Evolutionary conservation across 768 basidiomycete genomes (phyloP), one percentile per base, ranked within the genome.

Genomic region (Tricholoma furcatifolium): DNA sequence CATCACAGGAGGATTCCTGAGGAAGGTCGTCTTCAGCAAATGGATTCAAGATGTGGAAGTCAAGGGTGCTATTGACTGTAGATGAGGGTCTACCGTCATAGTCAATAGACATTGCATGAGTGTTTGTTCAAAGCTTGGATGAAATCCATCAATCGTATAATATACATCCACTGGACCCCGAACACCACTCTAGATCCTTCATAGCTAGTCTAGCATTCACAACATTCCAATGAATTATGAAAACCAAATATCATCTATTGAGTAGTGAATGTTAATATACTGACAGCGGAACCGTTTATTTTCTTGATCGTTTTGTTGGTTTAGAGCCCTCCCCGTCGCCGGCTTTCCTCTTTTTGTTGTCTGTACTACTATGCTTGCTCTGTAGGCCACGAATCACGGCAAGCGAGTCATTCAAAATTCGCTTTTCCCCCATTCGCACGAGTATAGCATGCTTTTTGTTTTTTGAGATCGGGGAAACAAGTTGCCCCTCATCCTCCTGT

Each of bases 341-440:
- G 6, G 50, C 36, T 54, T 56, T 58, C 44, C 58, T 55, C 47
- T 59, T 64, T 36, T 57, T 54, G 27, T 43, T 56, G 21, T 21
- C 47, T 32, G 50, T 50, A 15, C 53, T 32, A 12, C 34, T 48
- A 21, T 43, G 49, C 21, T 49, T 47, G 17, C 23, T 42, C 20
- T 50, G 53, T 1, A 55, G 34, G 12, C 41, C 51, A 17, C 56
- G 47, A 23, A 72, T 30, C 44, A 63, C 66, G 14, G 58, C 50
- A 27, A 70, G 47, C n/a, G 58, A 51, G 7, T 58, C 62, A 7
- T 59, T 50, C 49, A 94, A 61, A 11, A 93, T 83, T 20, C 78
- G 70, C 70, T 93, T 93, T 72, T 95, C 93, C 4, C 90, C 89
- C 9, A 91, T 65, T 32, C 93, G 78, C 11, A 93, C 90, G 42